Base-by-base conservation (phyloP, 2,329 filamentous ascomycete species). In the Arthrobotrys sphaeroides region DNA sequence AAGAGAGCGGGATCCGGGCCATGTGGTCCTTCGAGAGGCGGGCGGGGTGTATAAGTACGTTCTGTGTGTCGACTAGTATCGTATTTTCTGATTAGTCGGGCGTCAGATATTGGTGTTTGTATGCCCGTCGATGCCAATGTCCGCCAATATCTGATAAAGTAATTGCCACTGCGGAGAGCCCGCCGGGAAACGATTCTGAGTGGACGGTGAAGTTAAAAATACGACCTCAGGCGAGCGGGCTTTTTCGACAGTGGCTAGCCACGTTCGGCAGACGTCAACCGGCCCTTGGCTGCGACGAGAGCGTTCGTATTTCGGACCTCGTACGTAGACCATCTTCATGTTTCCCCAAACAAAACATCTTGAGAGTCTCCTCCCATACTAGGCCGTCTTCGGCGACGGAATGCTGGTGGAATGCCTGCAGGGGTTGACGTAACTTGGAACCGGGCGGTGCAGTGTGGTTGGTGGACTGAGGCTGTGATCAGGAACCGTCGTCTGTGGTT, bases 381-480 rank as follows among this genome's bases (percentile, higher is more conserved):
- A 5, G n/a, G n/a, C 49, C 20, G 18, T 51, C 47, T 51, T 33
- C 47, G 33, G 47, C 47, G 47, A 55, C 31, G 16, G 49, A 55
- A 55, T 55, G 49, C 31, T 12, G 28, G 49, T 55, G 31, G 49
- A 55, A 66, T 43, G 42, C 16, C 36, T 61, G 61, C 68, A 59
- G 53, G 68, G 68, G 68, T 57, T 42, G 20, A 66, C 70, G 53
- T 55, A 67, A 64, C 62, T 24, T n/a, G n/a, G n/a, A n/a, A n/a
- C n/a, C n/a, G 53, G 70, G 70, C 70, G 70, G 70, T 74, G 62
- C 70, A 55, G 13, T 31, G 43, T 42, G 24, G 62, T 28, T 43
- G 49, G 24, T 20, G 33, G n/a, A 24, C 24, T 57, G 69, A 51
- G 53, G 42, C 51, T 40, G 69, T 49, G 68, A 55, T 65, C 55